Percentiles rank a stretch among this genome's conserved stretches.
Evolutionary conservation across 208 protist genomes (phyloP).

Genomic region (Wallacemonas rigidus): DNA sequence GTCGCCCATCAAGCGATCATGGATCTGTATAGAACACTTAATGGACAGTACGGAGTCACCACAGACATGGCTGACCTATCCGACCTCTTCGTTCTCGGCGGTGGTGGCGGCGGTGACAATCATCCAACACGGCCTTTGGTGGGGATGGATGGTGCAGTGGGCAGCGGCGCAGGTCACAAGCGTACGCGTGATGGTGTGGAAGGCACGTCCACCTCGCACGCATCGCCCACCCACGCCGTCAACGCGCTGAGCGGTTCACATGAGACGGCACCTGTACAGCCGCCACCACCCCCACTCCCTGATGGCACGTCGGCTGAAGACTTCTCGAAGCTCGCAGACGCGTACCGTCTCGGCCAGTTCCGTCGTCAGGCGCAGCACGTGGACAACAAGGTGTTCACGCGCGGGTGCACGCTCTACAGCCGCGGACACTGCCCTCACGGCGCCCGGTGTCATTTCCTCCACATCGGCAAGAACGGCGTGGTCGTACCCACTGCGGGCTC

Average conservation of each 20-base stretch:
- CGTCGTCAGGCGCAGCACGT: constrained; percentile 70
- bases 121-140: background rate
- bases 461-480: constrained; percentile 53
- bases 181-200: background rate
- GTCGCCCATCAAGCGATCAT: constrained; percentile 74
- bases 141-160: background rate
- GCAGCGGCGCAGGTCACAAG: background rate
- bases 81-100: background rate
- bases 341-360: constrained; percentile 77
- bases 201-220: background rate
- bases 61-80: constrained; percentile 20
- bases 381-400: constrained; percentile 46
- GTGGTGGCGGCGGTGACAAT: background rate
- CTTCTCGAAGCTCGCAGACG: constrained; percentile 45
- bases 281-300: background rate
- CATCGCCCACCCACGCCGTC: background rate
- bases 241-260: no score
- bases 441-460: constrained; percentile 60
- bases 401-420: constrained; percentile 26
- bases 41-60: constrained; percentile 65
- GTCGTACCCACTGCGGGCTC: constrained; percentile 12
- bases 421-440: constrained; percentile 70
- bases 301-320: constrained; percentile 7
- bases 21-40: constrained; percentile 72
- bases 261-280: no score